Evolutionary conservation across 2,329 filamentous ascomycete species (phyloP), one percentile per base, ranked within the genome.

Genomic region (Nemania sp.): DNA sequence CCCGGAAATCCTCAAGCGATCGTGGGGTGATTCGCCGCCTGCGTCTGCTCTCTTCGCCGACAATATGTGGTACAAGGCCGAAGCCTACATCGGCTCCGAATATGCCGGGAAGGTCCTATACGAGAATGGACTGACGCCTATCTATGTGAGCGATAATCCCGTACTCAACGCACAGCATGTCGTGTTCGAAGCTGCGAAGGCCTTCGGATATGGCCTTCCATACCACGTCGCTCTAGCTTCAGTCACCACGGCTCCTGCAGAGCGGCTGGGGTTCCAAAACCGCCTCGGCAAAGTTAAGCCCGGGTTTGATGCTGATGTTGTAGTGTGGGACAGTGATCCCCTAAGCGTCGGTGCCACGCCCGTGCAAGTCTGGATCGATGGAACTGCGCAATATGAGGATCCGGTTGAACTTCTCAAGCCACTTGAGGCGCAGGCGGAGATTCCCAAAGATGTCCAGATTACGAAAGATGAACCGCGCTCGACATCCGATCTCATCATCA

Each of bases 61-160:
- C 64, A 87, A 85, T 66, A 88, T 88, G 82, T 86, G 81, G 67
- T 89, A 88, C 77, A 88, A 89, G 70, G 76, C 80, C 1, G 86
- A 89, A 70, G 74, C 84, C 0, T 87, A 86, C 61, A 73, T 81
- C 4, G 86, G 79, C 0, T 86, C 83, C 9, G 83, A 88, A 66
- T 81, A 81, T 54, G 85, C 86, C 1, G 86, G 85, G 22, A 88
- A 86, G 65, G 76, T 83, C 3, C 75, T 89, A 0, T 83, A 83
- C 60, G 84, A 88, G 19, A 77, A 81, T 51, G 84, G 82, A 22
- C 74, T 89, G 26, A 87, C 84, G 0, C 78, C 84, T 1, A 80
- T 87, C 19, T 88, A 86, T 59, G 85, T 89, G n/a, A 84, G 80
- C 56, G 85, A 88, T 65, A 89, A 89, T 65, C 86, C 86, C 0